phyloP scores from a whole-genome alignment of 306 rosid species.

The Vicia villosa region DNA sequence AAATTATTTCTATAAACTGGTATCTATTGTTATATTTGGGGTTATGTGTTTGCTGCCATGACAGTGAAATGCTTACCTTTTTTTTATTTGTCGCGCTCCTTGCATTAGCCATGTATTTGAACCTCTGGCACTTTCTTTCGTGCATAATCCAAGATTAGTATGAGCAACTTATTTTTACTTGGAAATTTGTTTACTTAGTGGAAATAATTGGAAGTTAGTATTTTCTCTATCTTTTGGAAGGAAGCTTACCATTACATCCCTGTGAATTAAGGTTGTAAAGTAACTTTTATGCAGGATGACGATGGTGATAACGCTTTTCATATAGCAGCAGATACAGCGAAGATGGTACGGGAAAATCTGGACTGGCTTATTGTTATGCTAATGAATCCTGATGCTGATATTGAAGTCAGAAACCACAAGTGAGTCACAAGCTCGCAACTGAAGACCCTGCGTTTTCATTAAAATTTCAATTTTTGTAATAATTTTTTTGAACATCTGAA shows the following conservation, averaged over 20 bases:
- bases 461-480: not conserved
- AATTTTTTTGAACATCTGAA: conserved; percentile 7
- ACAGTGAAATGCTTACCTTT: conserved; percentile 1
- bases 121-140: not conserved
- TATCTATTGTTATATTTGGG: conserved; percentile 5
- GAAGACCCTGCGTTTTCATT: conserved; percentile 4
- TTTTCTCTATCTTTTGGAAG: conserved; percentile 17
- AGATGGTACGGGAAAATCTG: conserved; percentile 96
- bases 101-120: conserved; percentile 21
- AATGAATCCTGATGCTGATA: conserved; percentile 75
- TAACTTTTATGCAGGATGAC: conserved; percentile 65
- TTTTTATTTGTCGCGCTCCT: conserved; percentile 14
- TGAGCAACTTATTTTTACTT: conserved; percentile 11
- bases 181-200: conserved; percentile 19
- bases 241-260: not conserved
- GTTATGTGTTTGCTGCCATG: conserved; percentile 17
- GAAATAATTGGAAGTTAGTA: conserved; percentile 25
- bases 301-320: conserved; percentile 98
- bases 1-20: not conserved
- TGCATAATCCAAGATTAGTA: conserved; percentile 7
- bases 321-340: conserved; percentile 93
- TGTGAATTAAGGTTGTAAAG: conserved; percentile 34
- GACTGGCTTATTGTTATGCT: conserved; percentile 95
- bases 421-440: conserved; percentile 39
- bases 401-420: conserved; percentile 95